These are phyloP conservation scores for Agrocybe chaxingu DNA, from an alignment of 768 basidiomycete genomes.

Conservation along the genomic window DNA sequence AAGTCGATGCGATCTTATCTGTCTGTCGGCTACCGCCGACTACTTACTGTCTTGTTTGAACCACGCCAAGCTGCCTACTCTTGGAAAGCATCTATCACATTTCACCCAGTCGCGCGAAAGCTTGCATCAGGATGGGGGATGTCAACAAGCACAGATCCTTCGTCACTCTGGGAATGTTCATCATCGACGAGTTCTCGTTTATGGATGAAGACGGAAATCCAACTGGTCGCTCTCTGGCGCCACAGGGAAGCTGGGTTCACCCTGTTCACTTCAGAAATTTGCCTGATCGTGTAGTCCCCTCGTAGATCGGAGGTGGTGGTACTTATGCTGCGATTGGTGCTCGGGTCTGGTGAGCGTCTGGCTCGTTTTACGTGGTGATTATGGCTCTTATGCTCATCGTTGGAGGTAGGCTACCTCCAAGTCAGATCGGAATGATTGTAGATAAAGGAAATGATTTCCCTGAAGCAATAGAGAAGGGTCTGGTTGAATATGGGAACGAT, in stretches of 20 bases:
- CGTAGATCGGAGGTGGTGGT: conserved; percentile 88
- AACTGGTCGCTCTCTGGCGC: conserved; percentile 39
- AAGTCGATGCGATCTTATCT: too few species aligned
- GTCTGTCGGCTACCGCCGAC: too few species aligned
- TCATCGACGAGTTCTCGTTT: conserved; percentile 79
- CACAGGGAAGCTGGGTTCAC: conserved; percentile 42
- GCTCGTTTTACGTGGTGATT: not conserved
- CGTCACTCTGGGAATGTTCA: conserved; percentile 85
- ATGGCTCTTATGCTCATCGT: not conserved
- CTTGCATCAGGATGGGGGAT: not conserved
- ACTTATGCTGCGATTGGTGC: conserved; percentile 80
- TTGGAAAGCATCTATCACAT: too few species aligned
- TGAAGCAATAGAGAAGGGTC: conserved; percentile 43
- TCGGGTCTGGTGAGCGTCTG: conserved; percentile 61
- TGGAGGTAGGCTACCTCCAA: conserved; percentile 55
- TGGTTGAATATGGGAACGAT: conserved; percentile 62
- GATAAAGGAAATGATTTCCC: conserved; percentile 83
- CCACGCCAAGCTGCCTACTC: too few species aligned
- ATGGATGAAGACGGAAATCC: conserved; percentile 52
- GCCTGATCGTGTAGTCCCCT: conserved; percentile 3
- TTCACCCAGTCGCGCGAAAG: too few species aligned
- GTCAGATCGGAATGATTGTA: conserved; percentile 75
- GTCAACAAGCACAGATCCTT: conserved; percentile 29
- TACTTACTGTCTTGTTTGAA: too few species aligned
- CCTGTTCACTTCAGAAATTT: not conserved